These are phyloP conservation scores for Leccinum boreale DNA, from an alignment of 768 basidiomycete genomes.

Conservation along the genomic window DNA sequence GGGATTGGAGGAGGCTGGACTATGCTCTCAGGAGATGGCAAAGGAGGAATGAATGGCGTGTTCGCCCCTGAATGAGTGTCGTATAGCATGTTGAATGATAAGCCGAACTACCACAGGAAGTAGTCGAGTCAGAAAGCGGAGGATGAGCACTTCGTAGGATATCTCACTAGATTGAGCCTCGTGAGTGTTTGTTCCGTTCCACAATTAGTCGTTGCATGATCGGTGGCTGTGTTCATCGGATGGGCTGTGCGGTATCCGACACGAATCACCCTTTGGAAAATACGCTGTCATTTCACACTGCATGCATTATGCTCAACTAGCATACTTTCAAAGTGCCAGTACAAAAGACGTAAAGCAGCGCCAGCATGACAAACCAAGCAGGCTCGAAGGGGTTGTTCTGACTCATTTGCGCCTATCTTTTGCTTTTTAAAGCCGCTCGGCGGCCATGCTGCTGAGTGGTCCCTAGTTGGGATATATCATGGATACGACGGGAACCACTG, in stretches of 20 bases:
- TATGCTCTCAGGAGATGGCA: slow-evolving; percentile 32
- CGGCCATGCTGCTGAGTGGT: neutral
- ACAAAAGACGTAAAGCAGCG: neutral
- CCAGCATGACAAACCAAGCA: slow-evolving; percentile 1
- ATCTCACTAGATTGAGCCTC: slow-evolving; percentile 1
- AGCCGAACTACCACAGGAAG: slow-evolving; percentile 17
- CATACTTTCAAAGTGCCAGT: neutral
- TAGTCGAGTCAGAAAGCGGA: slow-evolving; percentile 17
- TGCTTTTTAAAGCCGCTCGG: neutral
- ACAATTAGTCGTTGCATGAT: slow-evolving; percentile 11
- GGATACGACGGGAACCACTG: neutral
- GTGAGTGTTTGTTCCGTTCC: slow-evolving; percentile 3
- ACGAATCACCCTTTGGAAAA: too few relatives aligned
- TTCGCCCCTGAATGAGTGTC: slow-evolving; percentile 28
- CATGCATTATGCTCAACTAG: too few relatives aligned
- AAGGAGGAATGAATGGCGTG: slow-evolving; percentile 41
- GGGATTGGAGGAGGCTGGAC: slow-evolving; percentile 37
- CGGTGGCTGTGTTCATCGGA: slow-evolving; percentile 22
- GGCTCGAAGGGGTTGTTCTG: neutral
- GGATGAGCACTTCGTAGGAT: slow-evolving; percentile 18
- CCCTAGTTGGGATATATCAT: neutral
- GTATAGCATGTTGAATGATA: slow-evolving; percentile 29
- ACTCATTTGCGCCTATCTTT: neutral
- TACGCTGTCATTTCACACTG: too few relatives aligned
- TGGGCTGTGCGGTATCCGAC: neutral